Percentiles rank a stretch among this genome's conserved stretches.
phyloP scores from a whole-genome alignment of 2,329 filamentous ascomycete genomes.

The Elsinoe necatrix region DNA sequence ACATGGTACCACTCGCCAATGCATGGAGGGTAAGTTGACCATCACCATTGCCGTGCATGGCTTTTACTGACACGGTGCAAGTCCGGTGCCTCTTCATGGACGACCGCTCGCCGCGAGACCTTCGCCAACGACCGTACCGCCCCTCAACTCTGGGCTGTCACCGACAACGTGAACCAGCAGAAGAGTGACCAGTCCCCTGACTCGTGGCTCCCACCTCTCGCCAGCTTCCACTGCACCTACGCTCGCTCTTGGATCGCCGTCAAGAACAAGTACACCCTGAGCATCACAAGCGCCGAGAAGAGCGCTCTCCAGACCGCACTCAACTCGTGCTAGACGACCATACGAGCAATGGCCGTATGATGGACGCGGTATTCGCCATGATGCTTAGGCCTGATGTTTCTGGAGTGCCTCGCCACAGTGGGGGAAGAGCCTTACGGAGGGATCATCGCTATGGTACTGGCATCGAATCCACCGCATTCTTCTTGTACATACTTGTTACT shows the following conservation, averaged over 20 bases:
- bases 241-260: conserved; percentile 69
- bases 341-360: neutral
- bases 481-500: conserved; percentile 6
- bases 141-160: conserved; percentile 73
- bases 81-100: conserved; percentile 62
- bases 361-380: neutral
- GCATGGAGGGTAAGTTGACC: conserved; percentile 47
- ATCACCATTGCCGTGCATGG: conserved; percentile 34
- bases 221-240: conserved; percentile 68
- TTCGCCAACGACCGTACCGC: conserved; percentile 50
- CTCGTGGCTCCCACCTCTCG: conserved; percentile 64
- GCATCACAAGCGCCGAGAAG: conserved; percentile 65
- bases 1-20: conserved; percentile 72
- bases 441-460: neutral
- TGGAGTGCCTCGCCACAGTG: neutral
- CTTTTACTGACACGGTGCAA: conserved; percentile 44
- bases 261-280: conserved; percentile 63
- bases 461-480: neutral
- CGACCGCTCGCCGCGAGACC: conserved; percentile 53
- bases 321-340: conserved; percentile 46
- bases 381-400: neutral
- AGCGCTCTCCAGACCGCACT: conserved; percentile 57
- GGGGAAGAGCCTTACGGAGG: neutral
- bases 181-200: conserved; percentile 72
- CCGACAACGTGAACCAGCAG: conserved; percentile 62